Base-by-base conservation (phyloP, 306 rosid species). In the Pachyrhizus erosus region DNA sequence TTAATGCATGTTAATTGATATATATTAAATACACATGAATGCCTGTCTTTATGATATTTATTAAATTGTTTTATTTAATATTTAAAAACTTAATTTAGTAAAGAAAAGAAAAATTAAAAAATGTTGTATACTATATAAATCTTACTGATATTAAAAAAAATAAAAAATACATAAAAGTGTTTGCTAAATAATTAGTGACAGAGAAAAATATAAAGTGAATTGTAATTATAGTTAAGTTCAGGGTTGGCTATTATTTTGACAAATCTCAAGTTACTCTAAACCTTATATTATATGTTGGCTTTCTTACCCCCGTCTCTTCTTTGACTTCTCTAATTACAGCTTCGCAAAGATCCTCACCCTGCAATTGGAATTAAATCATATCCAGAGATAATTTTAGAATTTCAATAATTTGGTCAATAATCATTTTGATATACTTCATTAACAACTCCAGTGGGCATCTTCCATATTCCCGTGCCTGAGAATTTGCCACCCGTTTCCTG, bases 261-360 rank as follows among this genome's bases (percentile, higher is more conserved):
- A 52, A 33, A 33, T 39, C 18, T 29, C 48, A 9, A 10, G 46
- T 31, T 48, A 27, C 33, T 80, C 58, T 55, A 54, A 42, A 62
- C 40, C 11, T 60, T 13, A 54, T 20, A 51, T 54, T 62, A 13
- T 61, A 60, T 45, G 75, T 34, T 24, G 34, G 66, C 93, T 26
- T 24, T 8, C 62, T 92, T 89, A 95, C 98, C 65, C 93, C 98
- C 29, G 99, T 96, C 87, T 96, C 99, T 92, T 96, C 99, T 85
- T 92, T 90, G 23, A 93, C 97, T 87, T 96, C 99, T 83, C 98
- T 91, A 54, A 93, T 54, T 51, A 87, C 94, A 37, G 96, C 99
- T 31, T 76, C 29, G 48, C 86, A 87, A 39, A 96, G 66, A 85
- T 96, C 97, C 85, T 96, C 98, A 7, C 96, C 96, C 98, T 96